Conservation (phyloP, 352 stramenopile genomes). For the Pythium dissimile region DNA sequence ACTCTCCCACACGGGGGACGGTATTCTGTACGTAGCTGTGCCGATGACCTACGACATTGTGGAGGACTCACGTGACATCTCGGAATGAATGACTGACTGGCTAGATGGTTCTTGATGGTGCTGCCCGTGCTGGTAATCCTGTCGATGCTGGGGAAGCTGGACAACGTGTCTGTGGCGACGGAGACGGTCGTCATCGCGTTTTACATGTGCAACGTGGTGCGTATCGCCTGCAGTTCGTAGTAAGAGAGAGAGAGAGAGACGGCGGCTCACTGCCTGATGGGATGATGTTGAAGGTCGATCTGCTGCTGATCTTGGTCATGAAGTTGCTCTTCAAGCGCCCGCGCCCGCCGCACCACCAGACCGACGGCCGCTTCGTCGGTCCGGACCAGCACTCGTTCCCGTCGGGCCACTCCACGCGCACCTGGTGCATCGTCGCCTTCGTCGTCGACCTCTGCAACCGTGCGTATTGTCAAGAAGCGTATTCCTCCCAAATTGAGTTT, state of each 20-base stretch:
- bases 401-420: constrained; percentile 76
- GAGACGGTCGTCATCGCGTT: constrained; percentile 34
- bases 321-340: constrained; percentile 73
- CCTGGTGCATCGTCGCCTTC: constrained; percentile 66
- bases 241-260: neutral
- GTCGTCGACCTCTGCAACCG: constrained; percentile 45
- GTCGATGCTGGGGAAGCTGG: constrained; percentile 32
- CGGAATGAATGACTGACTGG: neutral
- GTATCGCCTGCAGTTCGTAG: neutral
- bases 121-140: constrained; percentile 34
- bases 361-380: constrained; percentile 71
- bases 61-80: too few relatives aligned
- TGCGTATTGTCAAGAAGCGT: too few relatives aligned
- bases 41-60: too few relatives aligned
- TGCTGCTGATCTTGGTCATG: constrained; percentile 75
- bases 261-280: neutral
- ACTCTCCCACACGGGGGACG: constrained; percentile 79
- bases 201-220: constrained; percentile 49
- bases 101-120: constrained; percentile 58
- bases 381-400: constrained; percentile 86
- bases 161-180: constrained; percentile 23
- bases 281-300: constrained; percentile 42
- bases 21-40: constrained; percentile 81
- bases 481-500: too few relatives aligned
- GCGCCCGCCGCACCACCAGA: constrained; percentile 68